Evolutionary conservation across 2,329 filamentous ascomycete genomes (phyloP).

Genomic region (Aspergillus proliferans): DNA sequence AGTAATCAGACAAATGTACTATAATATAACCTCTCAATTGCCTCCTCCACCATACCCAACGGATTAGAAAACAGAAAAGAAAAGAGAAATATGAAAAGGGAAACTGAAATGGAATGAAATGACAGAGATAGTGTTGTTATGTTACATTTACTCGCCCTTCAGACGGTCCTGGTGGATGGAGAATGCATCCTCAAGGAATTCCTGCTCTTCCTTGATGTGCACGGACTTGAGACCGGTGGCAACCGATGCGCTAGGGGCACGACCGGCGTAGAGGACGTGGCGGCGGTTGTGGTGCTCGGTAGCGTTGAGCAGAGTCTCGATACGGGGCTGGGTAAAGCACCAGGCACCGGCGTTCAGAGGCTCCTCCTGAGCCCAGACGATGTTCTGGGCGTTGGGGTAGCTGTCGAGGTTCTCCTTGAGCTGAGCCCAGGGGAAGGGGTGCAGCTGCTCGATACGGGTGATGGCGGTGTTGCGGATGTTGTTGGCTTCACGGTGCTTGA

Average conservation of each 20-base stretch:
- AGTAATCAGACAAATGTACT: background rate
- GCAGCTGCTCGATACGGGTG: constrained; percentile 92
- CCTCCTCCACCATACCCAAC: background rate
- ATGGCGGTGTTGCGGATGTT: constrained; percentile 86
- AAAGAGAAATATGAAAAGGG: background rate
- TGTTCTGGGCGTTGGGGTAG: constrained; percentile 95
- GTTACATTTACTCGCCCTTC: constrained; percentile 53
- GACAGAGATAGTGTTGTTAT: background rate
- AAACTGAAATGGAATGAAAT: background rate
- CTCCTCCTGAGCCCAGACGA: constrained; percentile 97
- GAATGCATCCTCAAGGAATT: constrained; percentile 64
- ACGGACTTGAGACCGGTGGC: constrained; percentile 84
- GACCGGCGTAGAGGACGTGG: constrained; percentile 94
- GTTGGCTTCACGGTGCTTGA: constrained; percentile 84
- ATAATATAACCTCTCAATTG: background rate
- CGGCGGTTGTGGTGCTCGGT: constrained; percentile 87
- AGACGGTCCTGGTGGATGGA: constrained; percentile 58
- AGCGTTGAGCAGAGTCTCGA: constrained; percentile 91
- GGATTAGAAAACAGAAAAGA: constrained; percentile 2
- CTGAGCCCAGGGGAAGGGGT: constrained; percentile 98
- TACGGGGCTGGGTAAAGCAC: constrained; percentile 94
- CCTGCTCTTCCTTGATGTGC: constrained; percentile 89
- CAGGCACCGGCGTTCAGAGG: constrained; percentile 94
- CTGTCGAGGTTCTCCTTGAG: constrained; percentile 92
- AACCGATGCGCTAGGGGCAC: constrained; percentile 86